Evolutionary conservation across 2,329 filamentous ascomycete genomes (phyloP), one percentile per base, ranked within the genome.

Genomic region (Daldinia sp.): DNA sequence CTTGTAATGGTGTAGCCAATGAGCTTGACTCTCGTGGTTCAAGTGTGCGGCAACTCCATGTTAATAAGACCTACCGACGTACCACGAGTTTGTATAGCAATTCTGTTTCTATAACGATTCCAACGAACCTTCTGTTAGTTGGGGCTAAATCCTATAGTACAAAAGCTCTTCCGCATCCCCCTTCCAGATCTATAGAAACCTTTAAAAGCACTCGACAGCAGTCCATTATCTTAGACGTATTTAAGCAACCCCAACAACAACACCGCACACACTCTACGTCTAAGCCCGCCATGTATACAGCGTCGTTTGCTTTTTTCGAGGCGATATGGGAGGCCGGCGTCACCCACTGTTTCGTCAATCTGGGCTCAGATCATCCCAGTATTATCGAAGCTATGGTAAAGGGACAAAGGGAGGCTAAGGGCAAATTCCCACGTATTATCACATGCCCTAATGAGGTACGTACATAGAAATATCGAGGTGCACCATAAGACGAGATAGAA

Each of bases 331-430:
- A 80, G 69, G 79, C 78, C 7, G 79, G 79, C 2, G 72, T 80
- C 33, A 79, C 75, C 13, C 76, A 80, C 65, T 79, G 78, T 72
- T 86, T 89, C 75, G 89, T 91, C 65, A 92, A 92, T 75, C 82
- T 92, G 33, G 89, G 90, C n/a, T 89, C 87, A 28, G 89, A 92
- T 73, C 90, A 94, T 75, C 92, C 92, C 1, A 90, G 89, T 50
- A 92, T 94, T 76, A 89, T 94, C 39, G 92, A 94, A 79, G 92
- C 92, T 10, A 93, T 94, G 79, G 89, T 93, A 70, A 92, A 92
- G 76, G 91, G 90, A 20, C 89, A 92, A 74, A 88, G 87, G 63
- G 90, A 92, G 75, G 88, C 85, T 70, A 84, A 84, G 59, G 87
- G 83, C 39, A 83, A 86, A 18, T 93, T 93, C 66, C 92, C 92